Conservation (phyloP, 1,284 basidiomycete species). For the Irpex sp. region DNA sequence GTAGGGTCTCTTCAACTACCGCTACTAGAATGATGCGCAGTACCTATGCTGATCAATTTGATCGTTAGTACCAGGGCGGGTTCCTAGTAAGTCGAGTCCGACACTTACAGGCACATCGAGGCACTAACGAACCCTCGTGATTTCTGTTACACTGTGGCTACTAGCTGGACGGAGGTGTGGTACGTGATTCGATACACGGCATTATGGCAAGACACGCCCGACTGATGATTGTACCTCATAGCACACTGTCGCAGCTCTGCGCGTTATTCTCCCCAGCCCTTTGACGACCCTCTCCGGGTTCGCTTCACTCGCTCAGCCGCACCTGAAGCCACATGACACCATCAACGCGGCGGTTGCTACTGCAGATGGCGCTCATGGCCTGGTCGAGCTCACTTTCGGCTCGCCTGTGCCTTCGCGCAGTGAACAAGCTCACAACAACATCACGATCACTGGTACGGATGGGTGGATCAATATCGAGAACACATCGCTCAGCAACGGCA, state of each 20-base stretch:
- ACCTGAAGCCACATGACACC: slow-evolving; percentile 75
- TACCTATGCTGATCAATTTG: not conserved
- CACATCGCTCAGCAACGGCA: slow-evolving; percentile 36
- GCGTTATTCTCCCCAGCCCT: slow-evolving; percentile 53
- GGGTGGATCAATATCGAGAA: slow-evolving; percentile 42
- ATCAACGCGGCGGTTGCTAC: slow-evolving; percentile 53
- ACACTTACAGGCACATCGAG: not conserved
- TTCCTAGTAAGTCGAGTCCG: slow-evolving; percentile 50
- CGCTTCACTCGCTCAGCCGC: slow-evolving; percentile 65
- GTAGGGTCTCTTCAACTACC: slow-evolving; percentile 21
- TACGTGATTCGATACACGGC: slow-evolving; percentile 31
- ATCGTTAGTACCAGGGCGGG: slow-evolving; percentile 75
- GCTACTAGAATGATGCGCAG: too few relatives aligned
- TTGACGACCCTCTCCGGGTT: slow-evolving; percentile 58
- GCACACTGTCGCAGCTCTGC: slow-evolving; percentile 64
- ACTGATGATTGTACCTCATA: slow-evolving; percentile 20
- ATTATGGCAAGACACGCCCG: not conserved
- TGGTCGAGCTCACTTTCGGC: slow-evolving; percentile 53
- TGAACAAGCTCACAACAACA: slow-evolving; percentile 29
- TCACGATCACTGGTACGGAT: slow-evolving; percentile 55
- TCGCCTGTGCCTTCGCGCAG: slow-evolving; percentile 44
- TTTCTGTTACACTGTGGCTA: slow-evolving; percentile 10
- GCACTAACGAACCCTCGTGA: slow-evolving; percentile 14
- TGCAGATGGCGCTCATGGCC: slow-evolving; percentile 54
- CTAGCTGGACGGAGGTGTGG: slow-evolving; percentile 70